These are phyloP conservation scores for Malania oleifera DNA, from an alignment of 164 flowering plant genomes.

Conservation along the genomic window DNA sequence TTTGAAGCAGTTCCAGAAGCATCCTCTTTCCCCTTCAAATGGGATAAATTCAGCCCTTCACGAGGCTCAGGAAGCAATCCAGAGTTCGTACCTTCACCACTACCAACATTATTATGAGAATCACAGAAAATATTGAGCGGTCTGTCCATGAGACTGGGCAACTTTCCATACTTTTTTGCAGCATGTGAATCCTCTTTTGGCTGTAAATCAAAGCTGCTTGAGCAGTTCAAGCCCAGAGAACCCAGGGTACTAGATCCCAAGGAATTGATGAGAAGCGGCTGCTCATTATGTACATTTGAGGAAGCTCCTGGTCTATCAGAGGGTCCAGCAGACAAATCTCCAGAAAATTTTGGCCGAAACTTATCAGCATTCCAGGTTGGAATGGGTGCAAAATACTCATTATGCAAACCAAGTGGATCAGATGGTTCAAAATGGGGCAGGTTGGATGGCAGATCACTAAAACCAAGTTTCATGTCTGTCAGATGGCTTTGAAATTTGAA, in stretches of 20 bases:
- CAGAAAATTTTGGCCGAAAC: conserved; percentile 29
- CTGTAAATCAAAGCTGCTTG: conserved; percentile 32
- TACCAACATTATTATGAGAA: conserved; percentile 23
- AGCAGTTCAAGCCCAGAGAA: conserved; percentile 33
- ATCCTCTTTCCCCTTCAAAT: conserved; percentile 34
- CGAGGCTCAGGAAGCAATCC: conserved; percentile 23
- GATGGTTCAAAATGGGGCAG: conserved; percentile 34
- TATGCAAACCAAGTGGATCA: conserved; percentile 28
- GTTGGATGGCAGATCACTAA: conserved; percentile 39
- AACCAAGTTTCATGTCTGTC: conserved; percentile 86
- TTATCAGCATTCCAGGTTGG: conserved; percentile 51
- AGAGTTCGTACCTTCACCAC: conserved; percentile 28
- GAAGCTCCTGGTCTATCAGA: conserved; percentile 42
- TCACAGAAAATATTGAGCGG: conserved; percentile 33
- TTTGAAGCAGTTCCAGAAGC: conserved; percentile 34
- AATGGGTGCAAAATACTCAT: conserved; percentile 32
- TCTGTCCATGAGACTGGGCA: conserved; percentile 48
- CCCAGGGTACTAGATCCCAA: conserved; percentile 37
- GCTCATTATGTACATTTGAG: conserved; percentile 35
- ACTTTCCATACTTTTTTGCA: conserved; percentile 33
- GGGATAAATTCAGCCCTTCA: conserved; percentile 20
- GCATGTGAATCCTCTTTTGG: conserved; percentile 36
- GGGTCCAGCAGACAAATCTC: conserved; percentile 39
- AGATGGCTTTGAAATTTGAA: conserved; percentile 50
- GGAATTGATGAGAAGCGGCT: conserved; percentile 44